Conservation (phyloP, 306 rosid genomes). For the Boehmeria nivea region DNA sequence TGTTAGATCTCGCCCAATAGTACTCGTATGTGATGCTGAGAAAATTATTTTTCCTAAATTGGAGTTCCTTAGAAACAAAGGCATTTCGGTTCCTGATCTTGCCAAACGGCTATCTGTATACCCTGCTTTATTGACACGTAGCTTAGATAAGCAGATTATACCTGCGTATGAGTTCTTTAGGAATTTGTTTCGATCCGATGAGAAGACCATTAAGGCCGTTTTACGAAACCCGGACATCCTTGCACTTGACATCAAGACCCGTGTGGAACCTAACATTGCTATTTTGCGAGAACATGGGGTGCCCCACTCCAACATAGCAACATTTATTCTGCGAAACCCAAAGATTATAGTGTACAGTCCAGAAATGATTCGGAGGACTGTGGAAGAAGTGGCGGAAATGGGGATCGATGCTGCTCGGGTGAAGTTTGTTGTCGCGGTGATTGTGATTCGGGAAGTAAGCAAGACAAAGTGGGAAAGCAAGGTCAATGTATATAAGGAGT, state of each 20-base stretch:
- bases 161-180: constrained; percentile 24
- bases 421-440: constrained; percentile 24
- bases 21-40: constrained; percentile 1
- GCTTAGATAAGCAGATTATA: constrained; percentile 21
- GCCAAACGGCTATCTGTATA: background rate
- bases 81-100: constrained; percentile 25
- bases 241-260: background rate
- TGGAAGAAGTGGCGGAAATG: constrained; percentile 31
- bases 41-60: constrained; percentile 30
- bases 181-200: constrained; percentile 18
- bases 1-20: background rate
- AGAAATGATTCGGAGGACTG: background rate
- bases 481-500: constrained; percentile 29
- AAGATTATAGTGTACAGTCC: background rate
- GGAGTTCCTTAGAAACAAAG: constrained; percentile 29
- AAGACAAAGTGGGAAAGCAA: constrained; percentile 36
- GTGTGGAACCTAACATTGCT: constrained; percentile 18
- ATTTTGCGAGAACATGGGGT: constrained; percentile 29
- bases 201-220: background rate
- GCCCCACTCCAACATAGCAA: constrained; percentile 16
- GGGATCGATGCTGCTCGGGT: constrained; percentile 27
- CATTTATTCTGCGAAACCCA: constrained; percentile 10
- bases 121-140: constrained; percentile 5
- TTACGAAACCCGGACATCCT: background rate
- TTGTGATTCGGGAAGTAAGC: constrained; percentile 8